These are phyloP conservation scores for Protomyces inundatus DNA, from an alignment of 1,139 yeast species.

Conservation along the genomic window DNA sequence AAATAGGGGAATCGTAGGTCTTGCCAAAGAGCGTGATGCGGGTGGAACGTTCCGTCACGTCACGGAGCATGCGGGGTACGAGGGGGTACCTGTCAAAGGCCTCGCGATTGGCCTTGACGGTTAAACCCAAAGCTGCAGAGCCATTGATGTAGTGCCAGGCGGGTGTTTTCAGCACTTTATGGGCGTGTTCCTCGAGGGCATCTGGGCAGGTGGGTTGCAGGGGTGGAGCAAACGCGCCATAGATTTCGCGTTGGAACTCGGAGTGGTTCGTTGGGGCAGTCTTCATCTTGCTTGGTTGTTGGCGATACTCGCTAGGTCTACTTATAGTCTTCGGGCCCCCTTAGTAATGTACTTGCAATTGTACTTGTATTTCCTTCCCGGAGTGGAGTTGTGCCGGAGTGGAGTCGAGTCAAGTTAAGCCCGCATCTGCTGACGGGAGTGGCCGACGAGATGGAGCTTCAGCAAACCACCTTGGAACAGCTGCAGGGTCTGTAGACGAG, in stretches of 20 bases:
- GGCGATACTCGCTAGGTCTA: no score
- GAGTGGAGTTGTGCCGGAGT: no score
- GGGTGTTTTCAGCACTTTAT: constrained; percentile 6
- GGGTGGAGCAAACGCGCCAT: constrained; percentile 17
- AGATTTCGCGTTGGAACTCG: constrained; percentile 20
- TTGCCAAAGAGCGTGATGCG: constrained; percentile 32
- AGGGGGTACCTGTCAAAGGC: constrained; percentile 30
- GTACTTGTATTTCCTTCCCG: no score
- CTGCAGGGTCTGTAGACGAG: no score
- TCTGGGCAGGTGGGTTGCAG: constrained; percentile 14
- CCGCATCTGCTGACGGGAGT: background rate
- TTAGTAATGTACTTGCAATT: no score
- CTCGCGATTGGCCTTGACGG: constrained; percentile 27
- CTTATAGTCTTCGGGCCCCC: no score
- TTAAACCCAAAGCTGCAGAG: constrained; percentile 27
- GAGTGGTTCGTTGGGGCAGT: constrained; percentile 16
- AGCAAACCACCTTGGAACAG: no score
- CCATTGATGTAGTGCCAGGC: constrained; percentile 29
- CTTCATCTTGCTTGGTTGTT: background rate
- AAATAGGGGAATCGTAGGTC: constrained; percentile 33
- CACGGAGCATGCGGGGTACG: constrained; percentile 30
- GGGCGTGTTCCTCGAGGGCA: constrained; percentile 15
- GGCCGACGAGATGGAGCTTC: background rate
- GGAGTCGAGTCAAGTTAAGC: no score
- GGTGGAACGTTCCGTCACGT: constrained; percentile 30